These are phyloP conservation scores for Pterocarpus macrocarpus DNA, from an alignment of 306 rosid species.

Conservation along the genomic window DNA sequence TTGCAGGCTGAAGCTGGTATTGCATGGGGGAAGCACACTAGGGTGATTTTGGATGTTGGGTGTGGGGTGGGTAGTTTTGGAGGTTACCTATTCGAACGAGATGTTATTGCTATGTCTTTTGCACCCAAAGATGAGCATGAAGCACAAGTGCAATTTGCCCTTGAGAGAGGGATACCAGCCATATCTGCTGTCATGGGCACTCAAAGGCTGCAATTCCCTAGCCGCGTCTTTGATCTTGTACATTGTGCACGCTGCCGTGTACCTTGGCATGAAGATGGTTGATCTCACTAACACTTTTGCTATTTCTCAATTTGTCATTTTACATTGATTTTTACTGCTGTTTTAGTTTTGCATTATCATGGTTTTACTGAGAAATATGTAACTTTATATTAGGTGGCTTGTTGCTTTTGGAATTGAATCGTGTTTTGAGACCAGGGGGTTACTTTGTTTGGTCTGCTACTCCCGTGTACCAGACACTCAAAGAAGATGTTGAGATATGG, in stretches of 20 bases:
- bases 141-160: constrained; percentile 90
- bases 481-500: constrained; percentile 81
- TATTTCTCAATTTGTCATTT: not conserved
- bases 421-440: constrained; percentile 82
- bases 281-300: not conserved
- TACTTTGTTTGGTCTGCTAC: constrained; percentile 88
- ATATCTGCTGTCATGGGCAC: constrained; percentile 93
- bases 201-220: constrained; percentile 79
- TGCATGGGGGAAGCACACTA: constrained; percentile 73
- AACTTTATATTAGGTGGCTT: constrained; percentile 61
- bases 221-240: constrained; percentile 70
- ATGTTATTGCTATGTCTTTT: constrained; percentile 79
- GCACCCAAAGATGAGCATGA: constrained; percentile 95
- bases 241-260: constrained; percentile 90
- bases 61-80: constrained; percentile 92
- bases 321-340: not conserved
- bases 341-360: not conserved
- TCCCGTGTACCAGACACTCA: constrained; percentile 72
- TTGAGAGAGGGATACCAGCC: constrained; percentile 87
- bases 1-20: constrained; percentile 67
- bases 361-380: not conserved
- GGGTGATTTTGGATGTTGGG: constrained; percentile 83
- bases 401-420: constrained; percentile 81
- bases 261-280: constrained; percentile 84
- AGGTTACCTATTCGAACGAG: constrained; percentile 76